Conservation (phyloP, 1,284 basidiomycete species). For the Rhodofomes roseus region DNA sequence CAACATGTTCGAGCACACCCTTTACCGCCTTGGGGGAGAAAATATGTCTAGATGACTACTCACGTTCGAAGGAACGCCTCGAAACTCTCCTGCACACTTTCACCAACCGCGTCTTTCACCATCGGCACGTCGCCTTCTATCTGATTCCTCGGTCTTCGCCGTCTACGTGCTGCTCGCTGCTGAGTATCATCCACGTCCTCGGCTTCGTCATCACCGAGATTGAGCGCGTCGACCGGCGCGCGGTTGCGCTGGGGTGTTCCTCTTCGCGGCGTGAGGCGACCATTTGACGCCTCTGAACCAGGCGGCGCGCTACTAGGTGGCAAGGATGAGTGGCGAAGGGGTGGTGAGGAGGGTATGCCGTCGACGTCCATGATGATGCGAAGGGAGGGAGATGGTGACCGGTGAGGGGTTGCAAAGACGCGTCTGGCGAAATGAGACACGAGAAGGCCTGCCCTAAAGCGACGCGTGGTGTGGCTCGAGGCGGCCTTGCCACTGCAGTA, state of each 20-base stretch:
- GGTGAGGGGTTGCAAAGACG: conserved; percentile 14
- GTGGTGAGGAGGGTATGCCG: conserved; percentile 39
- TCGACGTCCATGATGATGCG: conserved; percentile 36
- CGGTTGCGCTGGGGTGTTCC: conserved; percentile 25
- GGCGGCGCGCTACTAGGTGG: conserved; percentile 69
- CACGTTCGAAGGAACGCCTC: conserved; percentile 89
- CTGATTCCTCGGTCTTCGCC: conserved; percentile 47
- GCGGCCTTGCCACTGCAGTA: not conserved
- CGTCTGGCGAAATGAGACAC: conserved; percentile 32
- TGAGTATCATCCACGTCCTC: conserved; percentile 33
- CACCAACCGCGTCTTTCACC: conserved; percentile 90
- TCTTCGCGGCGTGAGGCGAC: conserved; percentile 38
- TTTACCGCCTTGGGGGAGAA: not conserved
- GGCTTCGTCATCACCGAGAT: conserved; percentile 54
- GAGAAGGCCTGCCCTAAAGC: conserved; percentile 43
- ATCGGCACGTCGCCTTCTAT: conserved; percentile 69
- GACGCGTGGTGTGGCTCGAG: conserved; percentile 15
- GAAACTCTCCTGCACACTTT: conserved; percentile 89
- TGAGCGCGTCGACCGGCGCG: conserved; percentile 55
- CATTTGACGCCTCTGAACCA: conserved; percentile 41
- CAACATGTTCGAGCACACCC: no score
- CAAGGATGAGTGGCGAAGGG: conserved; percentile 40
- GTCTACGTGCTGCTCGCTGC: conserved; percentile 31
- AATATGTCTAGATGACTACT: not conserved
- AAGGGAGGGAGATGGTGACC: conserved; percentile 7